Percentiles rank a stretch among this genome's conserved stretches.
These are phyloP conservation scores for Camptophora hylomeconis DNA, from an alignment of 2,329 filamentous ascomycete genomes.

Conservation along the genomic window DNA sequence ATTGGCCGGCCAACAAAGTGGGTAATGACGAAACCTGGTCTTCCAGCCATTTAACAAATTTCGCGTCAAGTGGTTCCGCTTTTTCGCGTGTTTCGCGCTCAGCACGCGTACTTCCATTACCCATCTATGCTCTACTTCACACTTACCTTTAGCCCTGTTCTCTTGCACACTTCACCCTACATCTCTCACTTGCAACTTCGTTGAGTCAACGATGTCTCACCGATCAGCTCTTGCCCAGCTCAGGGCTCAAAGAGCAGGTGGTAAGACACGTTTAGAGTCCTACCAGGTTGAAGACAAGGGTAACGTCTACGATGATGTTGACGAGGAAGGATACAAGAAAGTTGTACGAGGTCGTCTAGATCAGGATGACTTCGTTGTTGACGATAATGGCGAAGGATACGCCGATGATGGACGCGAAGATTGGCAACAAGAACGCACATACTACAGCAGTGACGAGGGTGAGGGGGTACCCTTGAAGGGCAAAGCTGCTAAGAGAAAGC, in stretches of 20 bases:
- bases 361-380: constrained; percentile 94
- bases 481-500: constrained; percentile 66
- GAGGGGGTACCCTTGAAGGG: constrained; percentile 49
- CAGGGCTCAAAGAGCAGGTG: constrained; percentile 67
- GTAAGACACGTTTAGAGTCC: constrained; percentile 78
- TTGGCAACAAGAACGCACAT: constrained; percentile 60
- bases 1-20: too few relatives aligned
- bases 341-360: constrained; percentile 80
- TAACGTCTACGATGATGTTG: constrained; percentile 86
- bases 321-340: constrained; percentile 95
- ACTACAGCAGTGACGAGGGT: constrained; percentile 59
- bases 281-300: constrained; percentile 79
- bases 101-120: too few relatives aligned
- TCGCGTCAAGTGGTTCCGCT: too few relatives aligned
- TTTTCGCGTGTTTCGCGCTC: too few relatives aligned
- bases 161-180: too few relatives aligned
- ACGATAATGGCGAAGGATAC: constrained; percentile 95
- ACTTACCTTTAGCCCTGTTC: too few relatives aligned
- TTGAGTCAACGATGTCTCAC: constrained; percentile 14
- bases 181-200: too few relatives aligned
- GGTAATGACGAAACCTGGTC: too few relatives aligned
- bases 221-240: constrained; percentile 52
- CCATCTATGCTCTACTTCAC: too few relatives aligned
- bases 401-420: constrained; percentile 93
- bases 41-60: too few relatives aligned